Conservation (phyloP, 371 early-diverging fungal genomes). For the Saksenaea oblongispora region DNA sequence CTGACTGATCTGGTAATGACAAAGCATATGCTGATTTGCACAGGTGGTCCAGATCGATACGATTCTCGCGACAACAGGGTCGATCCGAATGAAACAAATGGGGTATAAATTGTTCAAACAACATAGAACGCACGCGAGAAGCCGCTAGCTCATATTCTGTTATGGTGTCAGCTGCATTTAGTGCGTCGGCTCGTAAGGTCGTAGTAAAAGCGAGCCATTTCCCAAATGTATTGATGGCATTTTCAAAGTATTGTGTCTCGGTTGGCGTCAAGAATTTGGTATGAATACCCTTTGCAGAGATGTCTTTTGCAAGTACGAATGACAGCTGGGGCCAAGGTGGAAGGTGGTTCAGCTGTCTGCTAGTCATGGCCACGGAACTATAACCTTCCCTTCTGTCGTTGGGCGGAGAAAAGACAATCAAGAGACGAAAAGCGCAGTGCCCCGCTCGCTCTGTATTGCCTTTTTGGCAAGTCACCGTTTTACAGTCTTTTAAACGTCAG, state of each 20-base stretch:
- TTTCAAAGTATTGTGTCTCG: constrained; percentile 37
- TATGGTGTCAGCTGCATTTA: neutral
- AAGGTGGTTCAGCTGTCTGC: constrained; percentile 3
- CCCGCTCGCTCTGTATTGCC: neutral
- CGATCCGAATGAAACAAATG: constrained; percentile 34
- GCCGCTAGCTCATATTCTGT: constrained; percentile 28
- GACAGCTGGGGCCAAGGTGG: constrained; percentile 10
- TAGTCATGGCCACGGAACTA: constrained; percentile 6
- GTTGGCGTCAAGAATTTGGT: constrained; percentile 7
- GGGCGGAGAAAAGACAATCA: constrained; percentile 1
- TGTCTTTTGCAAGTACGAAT: constrained; percentile 15
- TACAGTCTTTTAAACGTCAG: too few relatives aligned
- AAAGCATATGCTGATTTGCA: constrained; percentile 8
- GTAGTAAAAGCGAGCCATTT: constrained; percentile 41
- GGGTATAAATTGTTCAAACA: constrained; percentile 66
- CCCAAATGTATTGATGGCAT: constrained; percentile 27
- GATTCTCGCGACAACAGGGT: constrained; percentile 27
- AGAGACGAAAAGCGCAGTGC: neutral
- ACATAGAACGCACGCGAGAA: constrained; percentile 60
- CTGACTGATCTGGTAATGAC: constrained; percentile 12
- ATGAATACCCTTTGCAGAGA: constrained; percentile 7
- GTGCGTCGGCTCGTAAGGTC: neutral
- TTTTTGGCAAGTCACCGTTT: neutral
- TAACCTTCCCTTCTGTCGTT: constrained; percentile 5
- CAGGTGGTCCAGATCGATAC: constrained; percentile 19